Base-by-base conservation (phyloP, 1,284 basidiomycete genomes). In the Agroathelia rolfsii region DNA sequence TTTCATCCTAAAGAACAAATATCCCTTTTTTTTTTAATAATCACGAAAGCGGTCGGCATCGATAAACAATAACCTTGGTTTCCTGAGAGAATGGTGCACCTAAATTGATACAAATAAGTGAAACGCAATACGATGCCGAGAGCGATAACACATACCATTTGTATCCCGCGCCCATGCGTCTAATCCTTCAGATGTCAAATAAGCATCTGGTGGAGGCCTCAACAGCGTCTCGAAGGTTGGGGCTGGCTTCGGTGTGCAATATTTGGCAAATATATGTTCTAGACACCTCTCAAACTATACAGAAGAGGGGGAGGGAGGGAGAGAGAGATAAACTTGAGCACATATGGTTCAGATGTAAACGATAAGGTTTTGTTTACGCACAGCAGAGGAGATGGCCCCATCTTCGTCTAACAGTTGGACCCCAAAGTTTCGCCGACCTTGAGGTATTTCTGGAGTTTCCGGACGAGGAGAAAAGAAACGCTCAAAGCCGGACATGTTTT, bases 121-220 rank as follows among this genome's bases (percentile, higher is more conserved):
- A n/a, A n/a, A n/a, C n/a, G n/a, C n/a, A n/a, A n/a, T n/a, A n/a
- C n/a, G n/a, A n/a, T n/a, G n/a, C n/a, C n/a, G n/a, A n/a, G n/a
- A n/a, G n/a, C n/a, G n/a, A n/a, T n/a, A n/a, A n/a, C n/a, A n/a
- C n/a, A n/a, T n/a, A n/a, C 82, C 82, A 41, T 86, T 86, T 9
- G 82, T 86, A 41, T 83, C 82, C 20, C 56, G 58, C 12, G 80
- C 80, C 76, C 79, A 86, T 26, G 64, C 61, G 48, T 84, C 80
- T 28, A 86, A 52, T 5, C 72, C 80, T 37, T 69, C 60, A 1
- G 59, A 52, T 5, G 66, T 59, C 15, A 83, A 58, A 48, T 61
- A 76, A 33, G 79, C 73, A 43, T 64, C 62, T 10, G 62, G 54
- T n/a, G 72, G 72, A 6, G 78, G 73, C 11, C 55, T 54, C 8